These are phyloP conservation scores for Leccinum subspadiceum DNA, from an alignment of 1,284 basidiomycete genomes.

Conservation along the genomic window DNA sequence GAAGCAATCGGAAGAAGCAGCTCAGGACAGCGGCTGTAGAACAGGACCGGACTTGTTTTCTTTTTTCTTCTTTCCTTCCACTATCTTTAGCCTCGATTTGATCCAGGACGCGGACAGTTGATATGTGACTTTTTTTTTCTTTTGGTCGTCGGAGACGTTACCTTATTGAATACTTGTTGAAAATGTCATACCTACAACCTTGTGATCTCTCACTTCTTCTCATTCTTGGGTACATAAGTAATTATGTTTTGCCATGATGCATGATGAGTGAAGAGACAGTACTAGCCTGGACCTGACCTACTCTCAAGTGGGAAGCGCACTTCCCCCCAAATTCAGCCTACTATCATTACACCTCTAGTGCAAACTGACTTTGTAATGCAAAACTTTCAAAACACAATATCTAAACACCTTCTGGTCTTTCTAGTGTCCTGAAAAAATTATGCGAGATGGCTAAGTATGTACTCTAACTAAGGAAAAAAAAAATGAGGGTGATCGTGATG, in stretches of 20 bases:
- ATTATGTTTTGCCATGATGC: not conserved
- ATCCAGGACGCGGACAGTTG: conserved; percentile 9
- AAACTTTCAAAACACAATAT: too few relatives aligned
- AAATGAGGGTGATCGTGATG: too few relatives aligned
- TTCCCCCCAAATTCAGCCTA: too few relatives aligned
- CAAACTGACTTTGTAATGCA: too few relatives aligned
- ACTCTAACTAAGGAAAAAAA: too few relatives aligned
- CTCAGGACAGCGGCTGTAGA: conserved; percentile 25
- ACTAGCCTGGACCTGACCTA: too few relatives aligned
- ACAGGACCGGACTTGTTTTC: conserved; percentile 2
- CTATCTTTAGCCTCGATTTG: not conserved
- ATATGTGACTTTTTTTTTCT: conserved; percentile 1
- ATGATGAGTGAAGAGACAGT: too few relatives aligned
- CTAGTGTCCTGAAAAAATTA: too few relatives aligned
- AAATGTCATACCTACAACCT: conserved; percentile 1
- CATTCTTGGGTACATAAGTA: not conserved
- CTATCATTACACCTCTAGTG: too few relatives aligned
- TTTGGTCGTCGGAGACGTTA: conserved; percentile 1
- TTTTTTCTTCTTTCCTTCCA: not conserved
- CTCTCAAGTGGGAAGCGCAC: too few relatives aligned
- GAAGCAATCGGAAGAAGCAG: conserved; percentile 29
- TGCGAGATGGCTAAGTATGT: too few relatives aligned
- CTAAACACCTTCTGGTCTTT: too few relatives aligned
- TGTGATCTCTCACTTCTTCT: conserved; percentile 7
- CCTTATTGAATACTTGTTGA: conserved; percentile 1